These are phyloP conservation scores for Penicillium capsulatum DNA, from an alignment of 2,329 filamentous ascomycete genomes.

Conservation along the genomic window DNA sequence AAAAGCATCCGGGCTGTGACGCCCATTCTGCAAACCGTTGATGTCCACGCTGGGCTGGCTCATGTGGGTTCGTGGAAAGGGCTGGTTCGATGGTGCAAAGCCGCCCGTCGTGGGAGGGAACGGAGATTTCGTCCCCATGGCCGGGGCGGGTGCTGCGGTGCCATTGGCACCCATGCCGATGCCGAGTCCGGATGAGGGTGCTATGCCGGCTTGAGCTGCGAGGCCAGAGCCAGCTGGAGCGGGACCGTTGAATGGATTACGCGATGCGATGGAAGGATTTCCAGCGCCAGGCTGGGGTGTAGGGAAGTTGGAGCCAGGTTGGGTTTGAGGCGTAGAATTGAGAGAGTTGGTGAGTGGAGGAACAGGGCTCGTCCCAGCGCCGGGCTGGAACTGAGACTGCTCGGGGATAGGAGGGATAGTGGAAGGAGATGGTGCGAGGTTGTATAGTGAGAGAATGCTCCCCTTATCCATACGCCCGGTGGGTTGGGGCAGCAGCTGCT, in stretches of 20 bases:
- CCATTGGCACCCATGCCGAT: conserved; percentile 15
- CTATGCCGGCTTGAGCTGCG: conserved; percentile 23
- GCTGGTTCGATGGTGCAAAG: conserved; percentile 16
- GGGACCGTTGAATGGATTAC: conserved; percentile 24
- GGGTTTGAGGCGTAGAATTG: conserved; percentile 24
- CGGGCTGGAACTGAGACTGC: conserved; percentile 26
- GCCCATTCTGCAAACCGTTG: conserved; percentile 44
- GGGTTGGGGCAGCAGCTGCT: conserved; percentile 37
- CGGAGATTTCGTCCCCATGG: conserved; percentile 2
- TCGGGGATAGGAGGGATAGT: conserved; percentile 31
- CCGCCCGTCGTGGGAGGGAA: conserved; percentile 2
- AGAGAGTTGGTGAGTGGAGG: conserved; percentile 19
- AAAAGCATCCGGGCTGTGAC: conserved; percentile 51
- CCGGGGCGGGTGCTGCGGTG: conserved; percentile 5
- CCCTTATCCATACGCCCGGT: conserved; percentile 43
- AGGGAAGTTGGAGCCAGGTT: conserved; percentile 19
- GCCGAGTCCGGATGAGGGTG: conserved; percentile 11
- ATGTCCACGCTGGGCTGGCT: conserved; percentile 50
- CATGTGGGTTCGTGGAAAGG: conserved; percentile 35
- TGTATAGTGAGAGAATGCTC: conserved; percentile 23
- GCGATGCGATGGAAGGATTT: conserved; percentile 20
- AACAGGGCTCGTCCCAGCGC: conserved; percentile 19
- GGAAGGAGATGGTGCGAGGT: conserved; percentile 35
- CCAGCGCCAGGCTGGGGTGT: conserved; percentile 20
- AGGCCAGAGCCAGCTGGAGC: conserved; percentile 18